These are phyloP conservation scores for Endoconidiophora laricicola DNA, from an alignment of 2,329 filamentous ascomycete genomes.

Conservation along the genomic window DNA sequence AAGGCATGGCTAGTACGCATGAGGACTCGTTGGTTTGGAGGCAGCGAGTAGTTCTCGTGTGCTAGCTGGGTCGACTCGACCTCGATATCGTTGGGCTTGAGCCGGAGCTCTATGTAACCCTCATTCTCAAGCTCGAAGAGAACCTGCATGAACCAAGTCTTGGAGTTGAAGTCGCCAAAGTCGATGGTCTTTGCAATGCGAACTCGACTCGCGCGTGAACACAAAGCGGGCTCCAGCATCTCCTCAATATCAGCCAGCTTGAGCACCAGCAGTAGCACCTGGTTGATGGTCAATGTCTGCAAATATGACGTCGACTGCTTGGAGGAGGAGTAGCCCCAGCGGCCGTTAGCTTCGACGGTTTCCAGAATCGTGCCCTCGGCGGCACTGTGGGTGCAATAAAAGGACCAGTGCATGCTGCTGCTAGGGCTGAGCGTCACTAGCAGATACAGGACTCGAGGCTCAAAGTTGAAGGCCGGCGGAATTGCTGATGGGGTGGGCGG, in stretches of 20 bases:
- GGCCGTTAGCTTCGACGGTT: background rate
- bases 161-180: constrained; percentile 10
- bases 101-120: constrained; percentile 12
- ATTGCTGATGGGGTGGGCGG: constrained; percentile 2
- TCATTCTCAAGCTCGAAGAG: constrained; percentile 13
- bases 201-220: constrained; percentile 2
- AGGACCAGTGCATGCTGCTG: background rate
- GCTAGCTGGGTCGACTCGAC: background rate
- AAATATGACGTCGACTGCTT: background rate
- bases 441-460: constrained; percentile 4
- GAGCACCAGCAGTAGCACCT: background rate
- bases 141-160: constrained; percentile 12
- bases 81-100: background rate
- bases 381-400: background rate
- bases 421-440: background rate
- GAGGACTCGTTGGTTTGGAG: constrained; percentile 1
- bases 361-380: constrained; percentile 4
- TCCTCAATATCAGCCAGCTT: constrained; percentile 10
- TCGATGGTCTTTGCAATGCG: constrained; percentile 6
- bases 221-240: constrained; percentile 1
- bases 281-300: background rate
- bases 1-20: constrained; percentile 6
- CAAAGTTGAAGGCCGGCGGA: constrained; percentile 1
- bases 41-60: background rate
- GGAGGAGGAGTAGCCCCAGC: constrained; percentile 4